Percentiles rank a stretch among this genome's conserved stretches.
Conservation (phyloP, 768 basidiomycete genomes). For the Boletus rubroflammeus region DNA sequence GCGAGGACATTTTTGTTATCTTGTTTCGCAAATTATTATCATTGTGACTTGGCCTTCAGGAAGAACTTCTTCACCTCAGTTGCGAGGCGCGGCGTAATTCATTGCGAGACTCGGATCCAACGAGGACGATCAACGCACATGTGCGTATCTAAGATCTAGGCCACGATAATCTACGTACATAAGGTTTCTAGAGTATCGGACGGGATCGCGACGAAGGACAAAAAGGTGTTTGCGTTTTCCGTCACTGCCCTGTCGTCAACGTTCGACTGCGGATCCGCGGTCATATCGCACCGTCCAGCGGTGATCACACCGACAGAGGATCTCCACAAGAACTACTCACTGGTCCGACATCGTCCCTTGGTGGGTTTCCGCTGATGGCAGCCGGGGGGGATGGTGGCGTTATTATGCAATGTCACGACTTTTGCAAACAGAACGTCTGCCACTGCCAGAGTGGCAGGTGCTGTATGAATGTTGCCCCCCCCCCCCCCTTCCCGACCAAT, state of each 20-base stretch:
- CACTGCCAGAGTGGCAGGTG: no score
- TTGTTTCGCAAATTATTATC: neutral
- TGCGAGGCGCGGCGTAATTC: neutral
- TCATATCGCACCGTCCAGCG: conserved; percentile 10
- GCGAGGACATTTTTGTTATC: conserved; percentile 7
- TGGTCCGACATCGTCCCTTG: neutral
- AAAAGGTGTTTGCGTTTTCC: neutral
- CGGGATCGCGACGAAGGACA: neutral
- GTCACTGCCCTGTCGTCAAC: neutral
- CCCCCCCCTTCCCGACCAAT: no score
- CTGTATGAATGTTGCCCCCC: no score
- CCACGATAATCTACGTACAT: neutral
- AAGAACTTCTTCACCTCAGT: neutral
- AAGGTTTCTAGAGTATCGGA: neutral
- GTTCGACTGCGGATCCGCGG: conserved; percentile 15
- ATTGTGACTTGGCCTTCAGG: neutral
- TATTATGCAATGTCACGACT: neutral
- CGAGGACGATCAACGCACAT: neutral
- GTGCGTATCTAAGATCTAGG: neutral
- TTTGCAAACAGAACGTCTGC: neutral
- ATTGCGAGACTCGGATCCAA: neutral
- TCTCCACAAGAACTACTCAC: neutral
- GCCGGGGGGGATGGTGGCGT: neutral
- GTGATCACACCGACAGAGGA: neutral
- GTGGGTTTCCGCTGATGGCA: neutral